Evolutionary conservation across 2,329 filamentous ascomycete species (phyloP).

Genomic region (Fusarium zealandicum): DNA sequence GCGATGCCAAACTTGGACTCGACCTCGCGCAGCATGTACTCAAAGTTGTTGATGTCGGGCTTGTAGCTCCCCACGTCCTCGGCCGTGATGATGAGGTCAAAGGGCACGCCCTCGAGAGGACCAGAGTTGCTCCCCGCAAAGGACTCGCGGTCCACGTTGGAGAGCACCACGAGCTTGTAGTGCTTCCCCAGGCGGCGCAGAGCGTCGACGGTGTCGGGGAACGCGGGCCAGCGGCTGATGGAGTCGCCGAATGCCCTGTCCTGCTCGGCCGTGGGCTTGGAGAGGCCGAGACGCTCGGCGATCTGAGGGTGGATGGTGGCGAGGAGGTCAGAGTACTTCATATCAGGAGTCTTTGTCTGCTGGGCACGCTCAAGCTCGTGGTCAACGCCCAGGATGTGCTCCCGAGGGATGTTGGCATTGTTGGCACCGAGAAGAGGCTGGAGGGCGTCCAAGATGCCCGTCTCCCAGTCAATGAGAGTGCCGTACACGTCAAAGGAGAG

Average conservation of each 20-base stretch:
- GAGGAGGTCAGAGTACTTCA: conserved; percentile 68
- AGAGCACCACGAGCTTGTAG: conserved; percentile 66
- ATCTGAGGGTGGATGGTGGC: conserved; percentile 55
- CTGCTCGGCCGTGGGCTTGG: conserved; percentile 47
- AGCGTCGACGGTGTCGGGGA: conserved; percentile 64
- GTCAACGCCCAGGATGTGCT: conserved; percentile 51
- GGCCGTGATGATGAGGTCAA: conserved; percentile 72
- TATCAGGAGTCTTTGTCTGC: conserved; percentile 61
- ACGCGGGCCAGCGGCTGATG: conserved; percentile 64
- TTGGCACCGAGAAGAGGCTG: conserved; percentile 53
- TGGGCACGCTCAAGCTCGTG: conserved; percentile 57
- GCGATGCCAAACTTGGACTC: conserved; percentile 61
- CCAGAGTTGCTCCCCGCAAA: conserved; percentile 55
- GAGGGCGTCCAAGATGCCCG: conserved; percentile 65
- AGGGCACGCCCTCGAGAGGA: conserved; percentile 56
- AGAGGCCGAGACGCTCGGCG: conserved; percentile 52
- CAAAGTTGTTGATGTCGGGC: conserved; percentile 70
- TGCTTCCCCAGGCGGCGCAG: conserved; percentile 56
- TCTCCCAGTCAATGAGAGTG: conserved; percentile 82
- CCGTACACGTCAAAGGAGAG: conserved; percentile 83
- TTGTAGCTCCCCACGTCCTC: conserved; percentile 77
- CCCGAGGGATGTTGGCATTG: conserved; percentile 42
- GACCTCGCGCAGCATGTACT: conserved; percentile 65
- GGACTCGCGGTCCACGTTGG: conserved; percentile 63
- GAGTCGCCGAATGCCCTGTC: conserved; percentile 59